These are phyloP conservation scores for Pyrenophora teres DNA, from an alignment of 2,329 filamentous ascomycete genomes.

Conservation along the genomic window DNA sequence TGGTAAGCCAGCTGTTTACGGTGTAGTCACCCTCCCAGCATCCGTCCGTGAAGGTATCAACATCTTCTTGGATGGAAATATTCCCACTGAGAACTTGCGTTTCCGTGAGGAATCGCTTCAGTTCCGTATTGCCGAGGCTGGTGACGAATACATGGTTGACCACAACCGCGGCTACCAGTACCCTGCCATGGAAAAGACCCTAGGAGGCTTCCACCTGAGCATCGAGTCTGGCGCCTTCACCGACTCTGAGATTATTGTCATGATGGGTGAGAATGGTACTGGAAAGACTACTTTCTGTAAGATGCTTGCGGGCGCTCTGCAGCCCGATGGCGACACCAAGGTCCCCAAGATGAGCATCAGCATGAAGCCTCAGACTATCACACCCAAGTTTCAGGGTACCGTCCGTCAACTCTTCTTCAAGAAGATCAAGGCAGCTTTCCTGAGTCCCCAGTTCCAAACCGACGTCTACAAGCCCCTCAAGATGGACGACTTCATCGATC, in stretches of 20 bases:
- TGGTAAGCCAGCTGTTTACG: constrained; percentile 92
- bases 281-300: constrained; percentile 99
- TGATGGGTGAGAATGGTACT: constrained; percentile 99
- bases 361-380: constrained; percentile 99
- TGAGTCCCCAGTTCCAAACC: constrained; percentile 98
- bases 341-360: constrained; percentile 95
- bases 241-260: constrained; percentile 97
- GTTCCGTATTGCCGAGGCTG: constrained; percentile 88
- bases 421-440: constrained; percentile 96
- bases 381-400: constrained; percentile 95
- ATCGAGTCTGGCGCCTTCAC: constrained; percentile 88
- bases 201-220: constrained; percentile 82
- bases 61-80: constrained; percentile 97
- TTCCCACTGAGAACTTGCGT: constrained; percentile 96
- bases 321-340: constrained; percentile 78
- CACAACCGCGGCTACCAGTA: constrained; percentile 85
- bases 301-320: constrained; percentile 88
- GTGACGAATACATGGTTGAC: constrained; percentile 85
- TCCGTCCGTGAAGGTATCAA: constrained; percentile 99
- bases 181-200: constrained; percentile 88
- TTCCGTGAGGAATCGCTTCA: constrained; percentile 97
- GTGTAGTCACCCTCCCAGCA: constrained; percentile 93
- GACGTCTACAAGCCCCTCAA: constrained; percentile 99
- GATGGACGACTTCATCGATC: constrained; percentile 98
- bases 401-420: constrained; percentile 99